These are phyloP conservation scores for Mortierella claussenii DNA, from an alignment of 192 early-diverging fungal species.

Conservation along the genomic window DNA sequence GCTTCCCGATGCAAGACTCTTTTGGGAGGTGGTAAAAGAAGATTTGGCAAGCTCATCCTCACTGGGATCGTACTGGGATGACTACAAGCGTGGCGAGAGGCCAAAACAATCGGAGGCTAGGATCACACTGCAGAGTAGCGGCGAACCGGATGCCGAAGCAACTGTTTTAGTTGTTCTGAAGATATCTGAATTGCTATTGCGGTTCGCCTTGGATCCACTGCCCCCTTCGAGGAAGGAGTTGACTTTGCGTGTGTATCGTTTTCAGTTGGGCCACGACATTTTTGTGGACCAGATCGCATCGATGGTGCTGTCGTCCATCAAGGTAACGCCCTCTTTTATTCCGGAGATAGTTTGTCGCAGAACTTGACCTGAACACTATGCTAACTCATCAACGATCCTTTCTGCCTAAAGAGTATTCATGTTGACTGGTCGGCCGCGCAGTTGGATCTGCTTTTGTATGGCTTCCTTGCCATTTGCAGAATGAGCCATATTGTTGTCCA, in stretches of 20 bases:
- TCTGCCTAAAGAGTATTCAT: background rate
- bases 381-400: too few species aligned
- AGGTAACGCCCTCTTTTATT: constrained; percentile 27
- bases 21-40: constrained; percentile 7
- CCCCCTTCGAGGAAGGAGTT: background rate
- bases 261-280: constrained; percentile 21
- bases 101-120: too few species aligned
- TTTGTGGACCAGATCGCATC: constrained; percentile 30
- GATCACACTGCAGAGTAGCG: too few species aligned
- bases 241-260: constrained; percentile 1
- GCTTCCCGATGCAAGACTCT: background rate
- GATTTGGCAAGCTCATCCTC: too few species aligned
- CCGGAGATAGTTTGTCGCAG: too few species aligned
- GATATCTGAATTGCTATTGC: constrained; percentile 10
- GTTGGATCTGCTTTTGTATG: constrained; percentile 19
- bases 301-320: constrained; percentile 17
- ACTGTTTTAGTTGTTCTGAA: background rate
- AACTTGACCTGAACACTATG: too few species aligned
- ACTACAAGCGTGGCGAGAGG: background rate
- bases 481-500: constrained; percentile 9
- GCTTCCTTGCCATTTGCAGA: constrained; percentile 20
- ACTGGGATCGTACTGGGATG: constrained; percentile 23
- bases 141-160: background rate
- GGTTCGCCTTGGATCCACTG: constrained; percentile 28
- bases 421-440: constrained; percentile 11